Evolutionary conservation across 2,329 filamentous ascomycete species (phyloP).

Genomic region (Cladophialophora yegresii): DNA sequence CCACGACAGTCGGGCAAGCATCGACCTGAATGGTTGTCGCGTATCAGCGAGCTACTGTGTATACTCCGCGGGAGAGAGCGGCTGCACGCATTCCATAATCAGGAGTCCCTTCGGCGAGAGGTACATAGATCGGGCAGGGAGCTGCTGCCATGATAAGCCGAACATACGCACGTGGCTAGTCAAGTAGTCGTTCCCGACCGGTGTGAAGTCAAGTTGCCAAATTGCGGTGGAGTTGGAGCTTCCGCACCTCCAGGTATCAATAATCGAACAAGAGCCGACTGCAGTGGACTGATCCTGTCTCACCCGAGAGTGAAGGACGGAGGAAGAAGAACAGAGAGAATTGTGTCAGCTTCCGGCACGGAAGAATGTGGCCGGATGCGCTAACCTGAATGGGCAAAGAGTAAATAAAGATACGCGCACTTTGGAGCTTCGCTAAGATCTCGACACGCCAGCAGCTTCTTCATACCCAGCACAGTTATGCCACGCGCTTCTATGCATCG

Average conservation of each 20-base stretch:
- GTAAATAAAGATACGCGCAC: conserved; percentile 9
- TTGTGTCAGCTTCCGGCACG: background rate
- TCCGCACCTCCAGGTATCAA: conserved; percentile 8
- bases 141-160: conserved; percentile 10
- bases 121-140: background rate
- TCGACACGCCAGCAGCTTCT: background rate
- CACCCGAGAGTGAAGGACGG: too few species aligned
- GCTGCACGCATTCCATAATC: conserved; percentile 8
- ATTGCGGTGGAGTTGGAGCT: background rate
- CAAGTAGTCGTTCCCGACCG: background rate
- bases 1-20: background rate
- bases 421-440: conserved; percentile 2
- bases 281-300: too few species aligned
- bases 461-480: conserved; percentile 4
- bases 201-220: too few species aligned
- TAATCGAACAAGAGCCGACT: background rate
- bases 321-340: too few species aligned
- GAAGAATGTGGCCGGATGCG: conserved; percentile 5
- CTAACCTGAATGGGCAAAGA: background rate
- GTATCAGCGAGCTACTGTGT: background rate
- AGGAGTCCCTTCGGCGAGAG: background rate
- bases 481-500: conserved; percentile 4
- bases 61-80: background rate
- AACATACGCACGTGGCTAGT: background rate
- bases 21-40: conserved; percentile 13